Percentiles rank a stretch among this genome's conserved stretches.
Conservation (phyloP, 768 basidiomycete genomes). For the Albatrellus ellisii region DNA sequence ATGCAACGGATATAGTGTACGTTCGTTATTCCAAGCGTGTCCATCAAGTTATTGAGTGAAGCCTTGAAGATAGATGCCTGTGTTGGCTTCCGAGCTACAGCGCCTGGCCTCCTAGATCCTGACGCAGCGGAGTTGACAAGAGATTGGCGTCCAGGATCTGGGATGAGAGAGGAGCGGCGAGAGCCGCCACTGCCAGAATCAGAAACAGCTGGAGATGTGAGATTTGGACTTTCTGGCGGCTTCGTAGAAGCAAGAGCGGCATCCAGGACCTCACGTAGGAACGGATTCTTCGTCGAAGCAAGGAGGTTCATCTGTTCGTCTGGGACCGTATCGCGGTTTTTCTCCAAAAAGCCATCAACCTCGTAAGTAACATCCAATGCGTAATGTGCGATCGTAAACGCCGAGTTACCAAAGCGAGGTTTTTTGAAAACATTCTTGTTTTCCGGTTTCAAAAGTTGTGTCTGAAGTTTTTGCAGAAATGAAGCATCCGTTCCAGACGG, state of each 20-base stretch:
- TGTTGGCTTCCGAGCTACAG: constrained; percentile 79
- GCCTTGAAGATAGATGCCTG: constrained; percentile 98
- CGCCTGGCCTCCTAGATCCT: constrained; percentile 49
- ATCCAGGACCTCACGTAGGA: constrained; percentile 92
- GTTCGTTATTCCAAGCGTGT: constrained; percentile 92
- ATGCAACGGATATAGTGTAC: constrained; percentile 99
- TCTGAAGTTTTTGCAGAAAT: constrained; percentile 85
- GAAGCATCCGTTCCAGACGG: constrained; percentile 88
- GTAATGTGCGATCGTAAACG: constrained; percentile 97
- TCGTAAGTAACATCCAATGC: constrained; percentile 98
- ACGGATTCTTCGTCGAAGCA: constrained; percentile 76
- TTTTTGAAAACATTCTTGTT: constrained; percentile 92
- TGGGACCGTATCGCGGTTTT: constrained; percentile 97
- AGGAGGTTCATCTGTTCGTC: constrained; percentile 93
- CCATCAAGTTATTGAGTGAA: constrained; percentile 89
- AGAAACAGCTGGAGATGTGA: constrained; percentile 64
- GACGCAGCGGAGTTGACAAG: constrained; percentile 40
- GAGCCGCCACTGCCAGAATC: constrained; percentile 69
- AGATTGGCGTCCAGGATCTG: constrained; percentile 72
- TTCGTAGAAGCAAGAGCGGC: constrained; percentile 70
- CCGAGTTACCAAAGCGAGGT: constrained; percentile 94
- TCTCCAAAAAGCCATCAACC: constrained; percentile 96
- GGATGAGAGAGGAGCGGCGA: constrained; percentile 73
- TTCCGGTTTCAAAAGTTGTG: constrained; percentile 73
- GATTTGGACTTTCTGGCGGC: constrained; percentile 50